Evolutionary conservation across 164 flowering plant species (phyloP).

Genomic region (Malania oleifera): DNA sequence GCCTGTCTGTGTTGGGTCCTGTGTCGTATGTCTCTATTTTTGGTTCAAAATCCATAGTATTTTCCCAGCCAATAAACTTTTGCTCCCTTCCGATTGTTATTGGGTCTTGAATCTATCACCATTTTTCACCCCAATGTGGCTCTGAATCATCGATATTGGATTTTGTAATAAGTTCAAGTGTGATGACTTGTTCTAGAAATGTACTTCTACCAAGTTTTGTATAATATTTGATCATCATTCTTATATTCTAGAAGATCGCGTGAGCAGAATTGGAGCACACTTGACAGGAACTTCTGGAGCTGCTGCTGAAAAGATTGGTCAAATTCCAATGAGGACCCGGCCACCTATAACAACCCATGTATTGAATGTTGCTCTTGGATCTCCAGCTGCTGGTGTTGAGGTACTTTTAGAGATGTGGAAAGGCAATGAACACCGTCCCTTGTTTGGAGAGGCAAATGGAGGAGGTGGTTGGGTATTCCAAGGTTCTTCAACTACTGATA

Average conservation of each 20-base stretch:
- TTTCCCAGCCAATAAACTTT: no score
- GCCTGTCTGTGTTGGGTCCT: no score
- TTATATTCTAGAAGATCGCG: constrained; percentile 68
- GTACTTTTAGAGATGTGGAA: constrained; percentile 71
- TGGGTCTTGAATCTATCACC: no score
- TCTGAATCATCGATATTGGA: no score
- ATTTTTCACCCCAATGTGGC: no score
- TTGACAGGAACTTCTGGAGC: constrained; percentile 38
- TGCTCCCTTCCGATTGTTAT: no score
- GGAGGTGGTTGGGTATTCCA: constrained; percentile 39
- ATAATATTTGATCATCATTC: background rate
- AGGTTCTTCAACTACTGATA: constrained; percentile 69
- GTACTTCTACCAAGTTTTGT: no score
- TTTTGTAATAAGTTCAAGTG: no score
- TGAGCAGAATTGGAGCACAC: constrained; percentile 69
- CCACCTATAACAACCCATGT: constrained; percentile 97
- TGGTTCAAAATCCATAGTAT: no score
- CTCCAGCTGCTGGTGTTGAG: constrained; percentile 77
- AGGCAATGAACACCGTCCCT: constrained; percentile 38
- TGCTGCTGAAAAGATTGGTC: constrained; percentile 27
- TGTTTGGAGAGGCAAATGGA: constrained; percentile 28
- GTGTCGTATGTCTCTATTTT: no score
- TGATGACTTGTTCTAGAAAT: no score
- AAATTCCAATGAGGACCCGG: constrained; percentile 42
- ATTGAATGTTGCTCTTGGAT: constrained; percentile 72